Base-by-base conservation (phyloP, 768 basidiomycete genomes). In the Imleria badia region DNA sequence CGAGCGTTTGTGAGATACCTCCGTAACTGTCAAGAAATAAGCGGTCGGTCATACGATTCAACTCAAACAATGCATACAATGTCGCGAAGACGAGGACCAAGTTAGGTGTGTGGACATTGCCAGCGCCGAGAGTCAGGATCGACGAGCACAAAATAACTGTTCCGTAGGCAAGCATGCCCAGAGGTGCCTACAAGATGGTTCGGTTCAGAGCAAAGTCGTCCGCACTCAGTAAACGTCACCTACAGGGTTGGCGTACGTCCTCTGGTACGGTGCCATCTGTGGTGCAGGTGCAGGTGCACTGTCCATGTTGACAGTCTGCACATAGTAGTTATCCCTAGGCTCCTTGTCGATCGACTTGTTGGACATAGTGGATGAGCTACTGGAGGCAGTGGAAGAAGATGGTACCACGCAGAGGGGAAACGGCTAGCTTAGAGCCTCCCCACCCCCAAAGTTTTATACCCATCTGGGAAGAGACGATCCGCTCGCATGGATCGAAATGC, bases 121-220 rank as follows among this genome's bases (percentile, higher is more conserved):
- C 58, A 22, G 66, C 54, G 30, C 36, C 34, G n/a, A 67, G 60
- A 8, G 66, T 67, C 42, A 70, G 36, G 41, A 67, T 29, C 8
- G 66, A 67, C 5, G 66, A 70, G 46, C 68, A 70, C 45, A 70
- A 48, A 17, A 70, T 66, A 33, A 65, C 68, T 13, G 66, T 66
- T 22, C 68, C 63, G 26, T 65, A 67, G 20, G 66, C 57, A 53
- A 67, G 57, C 66, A 70, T 65, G 9, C 66, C 66, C 44, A 70
- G 38, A 41, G 66, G 66, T 43, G 60, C 61, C 68, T 69, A 39
- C 9, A 47, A 40, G 20, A 39, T 38, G 26, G n/a, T 17, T 50
- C 40, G 12, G 33, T 31, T 44, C 11, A 42, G 50, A 51, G 45
- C 8, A 22, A 45, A 52, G 15, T 45, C 6, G 35, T n/a, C 6